Evolutionary conservation across 441 rosid genomes (phyloP).

Genomic region (Melastoma candidum): DNA sequence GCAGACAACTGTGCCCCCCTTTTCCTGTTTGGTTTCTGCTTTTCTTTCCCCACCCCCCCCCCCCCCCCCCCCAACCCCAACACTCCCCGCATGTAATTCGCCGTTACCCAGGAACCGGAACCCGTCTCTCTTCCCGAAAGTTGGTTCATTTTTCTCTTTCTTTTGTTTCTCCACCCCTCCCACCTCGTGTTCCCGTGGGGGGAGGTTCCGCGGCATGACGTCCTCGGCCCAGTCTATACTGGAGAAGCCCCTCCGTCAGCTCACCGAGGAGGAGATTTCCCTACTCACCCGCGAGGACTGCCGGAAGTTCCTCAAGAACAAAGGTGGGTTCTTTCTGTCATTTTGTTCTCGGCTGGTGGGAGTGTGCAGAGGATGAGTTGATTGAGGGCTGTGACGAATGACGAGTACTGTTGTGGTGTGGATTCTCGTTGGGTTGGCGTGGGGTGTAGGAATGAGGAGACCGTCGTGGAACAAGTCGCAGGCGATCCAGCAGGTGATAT

Average conservation of each 20-base stretch:
- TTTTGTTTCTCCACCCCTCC: too few species aligned
- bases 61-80: slow-evolving; percentile 3
- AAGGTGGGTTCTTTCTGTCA: slow-evolving; percentile 36
- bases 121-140: not conserved
- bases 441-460: slow-evolving; percentile 87
- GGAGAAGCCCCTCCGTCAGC: slow-evolving; percentile 70
- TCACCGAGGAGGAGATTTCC: slow-evolving; percentile 95
- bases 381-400: too few species aligned
- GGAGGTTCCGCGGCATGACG: slow-evolving; percentile 35
- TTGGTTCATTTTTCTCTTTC: too few species aligned
- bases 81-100: not conserved
- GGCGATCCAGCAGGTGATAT: slow-evolving; percentile 97
- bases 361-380: too few species aligned
- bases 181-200: slow-evolving; percentile 19
- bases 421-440: slow-evolving; percentile 27
- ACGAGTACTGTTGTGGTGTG: not conserved
- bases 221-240: slow-evolving; percentile 57
- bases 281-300: slow-evolving; percentile 98
- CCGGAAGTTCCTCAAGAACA: slow-evolving; percentile 88
- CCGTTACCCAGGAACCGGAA: not conserved
- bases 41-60: not conserved
- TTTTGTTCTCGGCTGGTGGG: too few species aligned
- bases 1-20: too few species aligned
- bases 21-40: too few species aligned
- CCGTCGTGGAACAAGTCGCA: slow-evolving; percentile 99